A percentile compares a stretch with the other conserved stretches of the same genome.
Evolutionary conservation across 2,329 filamentous ascomycete genomes (phyloP).

Genomic region (Colletotrichum sp.): DNA sequence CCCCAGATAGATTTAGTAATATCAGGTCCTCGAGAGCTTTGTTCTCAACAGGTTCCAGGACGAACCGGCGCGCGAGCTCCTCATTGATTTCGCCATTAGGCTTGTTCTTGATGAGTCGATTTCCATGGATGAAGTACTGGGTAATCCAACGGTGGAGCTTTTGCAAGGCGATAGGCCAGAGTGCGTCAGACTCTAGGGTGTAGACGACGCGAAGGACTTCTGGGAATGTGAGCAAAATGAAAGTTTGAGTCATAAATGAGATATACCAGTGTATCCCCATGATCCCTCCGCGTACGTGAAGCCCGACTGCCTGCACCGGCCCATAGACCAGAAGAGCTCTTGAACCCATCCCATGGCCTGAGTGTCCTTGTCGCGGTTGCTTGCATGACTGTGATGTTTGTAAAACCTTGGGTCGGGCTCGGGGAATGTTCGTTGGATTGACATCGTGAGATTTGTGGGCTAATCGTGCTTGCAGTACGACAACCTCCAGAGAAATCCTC

Average conservation of each 20-base stretch:
- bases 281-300: neutral
- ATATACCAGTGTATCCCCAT: neutral
- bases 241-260: neutral
- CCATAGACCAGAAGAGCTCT: neutral
- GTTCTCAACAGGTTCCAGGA: neutral
- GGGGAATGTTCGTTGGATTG: neutral
- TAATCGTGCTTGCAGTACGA: too few species aligned
- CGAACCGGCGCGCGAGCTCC: neutral
- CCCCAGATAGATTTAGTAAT: rapidly evolving
- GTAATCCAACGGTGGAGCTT: neutral
- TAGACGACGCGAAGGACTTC: neutral
- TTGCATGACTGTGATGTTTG: neutral
- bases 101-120: neutral
- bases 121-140: neutral
- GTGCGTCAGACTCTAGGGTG: neutral
- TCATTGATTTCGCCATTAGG: rapidly evolving
- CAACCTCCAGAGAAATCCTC: too few species aligned
- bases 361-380: neutral
- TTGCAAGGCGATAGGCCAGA: neutral
- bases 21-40: neutral
- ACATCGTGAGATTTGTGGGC: neutral
- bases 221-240: neutral
- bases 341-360: neutral
- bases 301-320: neutral
- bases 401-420: neutral